Evolutionary conservation across 139 green algal genomes (phyloP), one percentile per base, ranked within the genome.

Genomic region (Asterochloris erici): DNA sequence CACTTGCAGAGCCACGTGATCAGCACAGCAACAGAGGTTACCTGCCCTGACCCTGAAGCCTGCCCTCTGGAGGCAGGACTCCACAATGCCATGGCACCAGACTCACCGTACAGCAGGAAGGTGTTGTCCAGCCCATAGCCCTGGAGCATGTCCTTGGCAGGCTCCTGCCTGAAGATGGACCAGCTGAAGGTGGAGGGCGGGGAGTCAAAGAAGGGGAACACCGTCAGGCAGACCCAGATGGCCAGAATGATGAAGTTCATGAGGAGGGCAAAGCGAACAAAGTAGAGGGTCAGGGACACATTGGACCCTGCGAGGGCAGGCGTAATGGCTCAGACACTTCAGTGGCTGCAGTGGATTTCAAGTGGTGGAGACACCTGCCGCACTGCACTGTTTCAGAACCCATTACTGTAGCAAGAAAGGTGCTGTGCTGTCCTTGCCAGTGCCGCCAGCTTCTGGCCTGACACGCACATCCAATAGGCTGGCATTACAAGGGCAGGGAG

Each of bases 41-140:
- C 9, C 68, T 4, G 9, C 4, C 21, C 68, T 73, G 68, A 27
- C 68, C 68, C 68, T 73, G 21, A 73, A 73, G 68, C 21, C 68
- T 73, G 68, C 23, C 68, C 68, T 23, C 68, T 27, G 21, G 2
- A 24, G 23, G 21, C 68, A 24, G 23, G 68, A 73, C 2, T 73
- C 21, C 23, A 27, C 68, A 24, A 4, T 12, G 38, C 38, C 38
- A 54, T 54, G 38, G 38, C 38, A 54, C 38, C 38, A 54, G 4
- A 71, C 47, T 23, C 26, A 86, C 86, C 86, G 64, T 89, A 89
- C 21, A 89, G 75, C 15, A 89, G 71, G 80, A 86, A 89, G 47
- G 83, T 89, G 78, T 82, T 71, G 47, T 84, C 80, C 15, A 89
- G 68, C 26, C 79, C 86, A 23, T 87, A 82, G 27, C 86, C 86